A percentile compares a stretch with the other conserved stretches of the same genome.
These are phyloP conservation scores for Cordia subcordata DNA, from an alignment of 257 asterid species.

Conservation along the genomic window DNA sequence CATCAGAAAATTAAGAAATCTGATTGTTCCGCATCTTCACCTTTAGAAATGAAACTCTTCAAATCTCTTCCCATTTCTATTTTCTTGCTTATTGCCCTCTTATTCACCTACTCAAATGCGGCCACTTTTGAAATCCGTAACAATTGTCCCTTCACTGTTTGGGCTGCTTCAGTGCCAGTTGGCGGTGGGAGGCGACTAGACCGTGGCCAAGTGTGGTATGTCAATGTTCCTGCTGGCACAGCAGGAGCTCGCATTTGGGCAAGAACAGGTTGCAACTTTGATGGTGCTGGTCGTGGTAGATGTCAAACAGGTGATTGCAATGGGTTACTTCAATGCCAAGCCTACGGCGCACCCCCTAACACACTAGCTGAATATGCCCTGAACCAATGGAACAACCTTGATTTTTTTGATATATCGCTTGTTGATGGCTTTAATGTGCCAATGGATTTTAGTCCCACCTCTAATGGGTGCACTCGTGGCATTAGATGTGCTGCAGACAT, in stretches of 20 bases:
- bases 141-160: slow-evolving; percentile 31
- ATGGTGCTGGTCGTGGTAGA: slow-evolving; percentile 15
- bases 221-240: slow-evolving; percentile 11
- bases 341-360: slow-evolving; percentile 48
- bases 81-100: slow-evolving; percentile 6
- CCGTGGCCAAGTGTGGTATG: slow-evolving; percentile 21
- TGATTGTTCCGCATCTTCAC: background rate
- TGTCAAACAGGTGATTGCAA: slow-evolving; percentile 37
- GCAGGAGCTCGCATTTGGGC: slow-evolving; percentile 31
- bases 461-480: slow-evolving; percentile 16
- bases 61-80: slow-evolving; percentile 1
- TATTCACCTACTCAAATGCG: slow-evolving; percentile 13
- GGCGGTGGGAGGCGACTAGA: slow-evolving; percentile 24
- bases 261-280: slow-evolving; percentile 29
- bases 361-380: slow-evolving; percentile 50
- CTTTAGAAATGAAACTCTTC: background rate
- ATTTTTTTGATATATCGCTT: slow-evolving; percentile 51
- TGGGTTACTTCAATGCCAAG: slow-evolving; percentile 31
- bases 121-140: slow-evolving; percentile 18
- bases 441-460: slow-evolving; percentile 16
- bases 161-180: slow-evolving; percentile 31
- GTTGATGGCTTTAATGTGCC: slow-evolving; percentile 67
- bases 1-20: background rate
- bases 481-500: slow-evolving; percentile 56
- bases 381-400: slow-evolving; percentile 37